Evolutionary conservation across 192 early-diverging fungal species (phyloP).

Genomic region (Tieghemiomyces parasiticus): DNA sequence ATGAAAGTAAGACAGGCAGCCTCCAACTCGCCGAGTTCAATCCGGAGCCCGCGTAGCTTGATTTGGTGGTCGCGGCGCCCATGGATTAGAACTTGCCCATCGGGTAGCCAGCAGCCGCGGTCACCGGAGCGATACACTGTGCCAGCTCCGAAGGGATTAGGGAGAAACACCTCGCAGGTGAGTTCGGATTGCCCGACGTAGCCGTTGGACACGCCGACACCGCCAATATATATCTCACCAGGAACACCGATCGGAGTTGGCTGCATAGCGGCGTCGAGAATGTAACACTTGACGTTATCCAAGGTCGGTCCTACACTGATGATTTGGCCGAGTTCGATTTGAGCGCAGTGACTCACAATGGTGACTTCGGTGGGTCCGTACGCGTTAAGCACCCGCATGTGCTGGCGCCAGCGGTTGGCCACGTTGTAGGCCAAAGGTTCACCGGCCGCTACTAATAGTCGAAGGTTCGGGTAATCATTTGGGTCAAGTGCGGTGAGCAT

Average conservation of each 20-base stretch:
- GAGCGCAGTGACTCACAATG: background rate
- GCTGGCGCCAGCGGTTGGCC: background rate
- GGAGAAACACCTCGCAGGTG: background rate
- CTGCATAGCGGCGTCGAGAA: constrained; percentile 10
- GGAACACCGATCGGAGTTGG: constrained; percentile 18
- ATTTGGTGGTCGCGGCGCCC: constrained; percentile 5
- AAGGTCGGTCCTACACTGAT: background rate
- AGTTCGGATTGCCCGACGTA: constrained; percentile 5
- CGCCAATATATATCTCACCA: constrained; percentile 22
- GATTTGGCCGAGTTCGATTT: background rate
- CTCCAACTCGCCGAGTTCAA: constrained; percentile 48
- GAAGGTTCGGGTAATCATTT: background rate
- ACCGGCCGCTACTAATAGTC: background rate
- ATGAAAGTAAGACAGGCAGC: background rate
- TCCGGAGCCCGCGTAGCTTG: constrained; percentile 7
- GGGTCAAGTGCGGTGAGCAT: background rate
- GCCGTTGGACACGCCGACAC: background rate
- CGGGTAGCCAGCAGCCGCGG: constrained; percentile 1
- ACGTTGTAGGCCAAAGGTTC: background rate
- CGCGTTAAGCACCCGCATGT: background rate
- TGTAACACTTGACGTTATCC: constrained; percentile 6
- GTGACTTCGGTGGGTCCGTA: constrained; percentile 1
- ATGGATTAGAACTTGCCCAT: background rate
- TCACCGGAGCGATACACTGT: constrained; percentile 4
- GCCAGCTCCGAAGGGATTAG: constrained; percentile 1